phyloP scores from a whole-genome alignment of 495 filamentous ascomycete species.

The Aspergillus taichungensis region DNA sequence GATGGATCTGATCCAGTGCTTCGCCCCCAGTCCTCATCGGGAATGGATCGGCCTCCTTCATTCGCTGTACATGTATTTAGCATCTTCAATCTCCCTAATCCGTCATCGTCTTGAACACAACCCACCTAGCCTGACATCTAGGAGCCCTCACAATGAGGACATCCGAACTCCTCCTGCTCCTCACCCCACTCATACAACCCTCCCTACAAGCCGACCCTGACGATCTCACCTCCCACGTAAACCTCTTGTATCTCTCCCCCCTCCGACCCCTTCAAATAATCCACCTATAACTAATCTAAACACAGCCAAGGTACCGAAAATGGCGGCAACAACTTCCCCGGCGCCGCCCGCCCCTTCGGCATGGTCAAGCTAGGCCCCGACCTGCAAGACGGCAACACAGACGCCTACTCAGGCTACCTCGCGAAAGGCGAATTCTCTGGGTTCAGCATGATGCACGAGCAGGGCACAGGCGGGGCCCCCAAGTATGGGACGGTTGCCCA shows the following conservation, averaged over 20 bases:
- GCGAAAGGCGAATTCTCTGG: conserved; percentile 52
- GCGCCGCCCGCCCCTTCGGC: conserved; percentile 55
- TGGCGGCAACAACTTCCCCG: conserved; percentile 65
- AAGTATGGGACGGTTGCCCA: conserved; percentile 66
- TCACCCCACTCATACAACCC: no score
- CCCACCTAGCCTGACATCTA: no score
- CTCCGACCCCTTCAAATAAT: neutral
- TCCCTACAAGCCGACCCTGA: neutral
- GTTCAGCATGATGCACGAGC: conserved; percentile 68
- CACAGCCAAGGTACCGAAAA: conserved; percentile 24
- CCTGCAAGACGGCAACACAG: conserved; percentile 34
- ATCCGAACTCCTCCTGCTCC: no score
- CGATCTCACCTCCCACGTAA: conserved; percentile 23
- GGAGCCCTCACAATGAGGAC: no score
- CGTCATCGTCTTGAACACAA: no score
- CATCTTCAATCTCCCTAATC: no score
- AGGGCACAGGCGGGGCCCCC: conserved; percentile 64
- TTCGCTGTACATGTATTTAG: no score
- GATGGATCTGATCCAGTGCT: no score
- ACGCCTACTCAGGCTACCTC: conserved; percentile 60
- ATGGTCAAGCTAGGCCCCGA: conserved; percentile 68
- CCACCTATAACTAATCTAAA: neutral
- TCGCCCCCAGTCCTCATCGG: no score
- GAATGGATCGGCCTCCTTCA: no score
- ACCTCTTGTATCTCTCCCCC: conserved; percentile 23